Evolutionary conservation across 1,284 basidiomycete species (phyloP).

Genomic region (Ganoderma leucocontextum): DNA sequence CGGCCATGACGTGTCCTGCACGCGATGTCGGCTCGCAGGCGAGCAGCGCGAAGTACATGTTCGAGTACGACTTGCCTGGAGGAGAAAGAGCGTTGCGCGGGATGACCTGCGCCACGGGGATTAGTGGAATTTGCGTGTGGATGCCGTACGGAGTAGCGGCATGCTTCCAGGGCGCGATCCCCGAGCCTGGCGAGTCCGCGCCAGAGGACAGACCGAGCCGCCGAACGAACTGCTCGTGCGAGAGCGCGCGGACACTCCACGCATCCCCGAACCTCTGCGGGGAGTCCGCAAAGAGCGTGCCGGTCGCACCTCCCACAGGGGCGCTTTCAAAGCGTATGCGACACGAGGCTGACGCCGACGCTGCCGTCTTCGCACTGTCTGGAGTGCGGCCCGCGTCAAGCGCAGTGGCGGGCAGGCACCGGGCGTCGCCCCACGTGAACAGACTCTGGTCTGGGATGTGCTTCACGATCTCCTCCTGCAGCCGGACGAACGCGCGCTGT

Average conservation of each 20-base stretch:
- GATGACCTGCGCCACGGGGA: background rate
- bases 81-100: background rate
- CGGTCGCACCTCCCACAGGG: background rate
- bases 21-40: slow-evolving; percentile 7
- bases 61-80: background rate
- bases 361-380: background rate
- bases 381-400: background rate
- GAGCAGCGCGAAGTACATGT: slow-evolving; percentile 12
- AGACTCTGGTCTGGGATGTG: slow-evolving; percentile 18
- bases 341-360: background rate
- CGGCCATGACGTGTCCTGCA: slow-evolving; percentile 9
- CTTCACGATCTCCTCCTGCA: slow-evolving; percentile 21
- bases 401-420: background rate
- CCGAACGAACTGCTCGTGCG: slow-evolving; percentile 2
- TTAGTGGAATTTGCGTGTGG: background rate
- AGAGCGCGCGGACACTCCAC: slow-evolving; percentile 1
- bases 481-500: slow-evolving; percentile 6
- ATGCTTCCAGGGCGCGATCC: background rate
- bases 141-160: background rate
- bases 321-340: slow-evolving; percentile 1
- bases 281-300: slow-evolving; percentile 1
- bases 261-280: slow-evolving; percentile 1
- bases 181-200: background rate
- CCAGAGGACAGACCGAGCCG: background rate
- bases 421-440: slow-evolving; percentile 17